phyloP scores from a whole-genome alignment of 345 rosid species.

The Arabis hirsuta region DNA sequence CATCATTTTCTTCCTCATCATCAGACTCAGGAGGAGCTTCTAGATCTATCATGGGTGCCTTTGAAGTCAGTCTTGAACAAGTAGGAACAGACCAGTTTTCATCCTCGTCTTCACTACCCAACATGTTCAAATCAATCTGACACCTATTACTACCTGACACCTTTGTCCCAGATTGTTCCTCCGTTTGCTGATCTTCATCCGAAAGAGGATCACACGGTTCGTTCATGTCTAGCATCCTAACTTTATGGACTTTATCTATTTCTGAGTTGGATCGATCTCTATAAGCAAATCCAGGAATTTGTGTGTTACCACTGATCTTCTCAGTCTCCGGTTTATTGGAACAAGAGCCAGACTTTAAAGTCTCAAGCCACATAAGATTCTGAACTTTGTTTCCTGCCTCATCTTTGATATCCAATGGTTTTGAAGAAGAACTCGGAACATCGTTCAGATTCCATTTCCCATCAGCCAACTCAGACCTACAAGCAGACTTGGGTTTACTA shows the following conservation, averaged over 20 bases:
- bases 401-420: constrained; percentile 43
- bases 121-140: constrained; percentile 68
- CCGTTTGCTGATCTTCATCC: constrained; percentile 38
- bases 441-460: constrained; percentile 46
- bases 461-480: constrained; percentile 46
- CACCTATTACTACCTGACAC: constrained; percentile 40
- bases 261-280: constrained; percentile 49
- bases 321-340: constrained; percentile 41
- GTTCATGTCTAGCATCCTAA: constrained; percentile 76
- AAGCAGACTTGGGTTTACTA: constrained; percentile 36
- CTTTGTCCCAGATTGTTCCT: constrained; percentile 27
- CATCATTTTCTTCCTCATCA: constrained; percentile 25
- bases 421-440: constrained; percentile 41
- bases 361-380: constrained; percentile 46
- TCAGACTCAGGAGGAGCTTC: constrained; percentile 59
- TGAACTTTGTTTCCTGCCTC: constrained; percentile 40
- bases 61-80: constrained; percentile 44
- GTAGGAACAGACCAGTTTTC: constrained; percentile 46
- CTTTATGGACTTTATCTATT: constrained; percentile 50
- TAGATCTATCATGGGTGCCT: constrained; percentile 58
- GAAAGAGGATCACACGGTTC: constrained; percentile 73
- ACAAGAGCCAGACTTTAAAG: constrained; percentile 40
- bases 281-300: constrained; percentile 50
- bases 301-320: constrained; percentile 42
- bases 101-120: constrained; percentile 49